Base-by-base conservation (phyloP, 2,329 filamentous ascomycete genomes). In the Diaporthe caulivora region DNA sequence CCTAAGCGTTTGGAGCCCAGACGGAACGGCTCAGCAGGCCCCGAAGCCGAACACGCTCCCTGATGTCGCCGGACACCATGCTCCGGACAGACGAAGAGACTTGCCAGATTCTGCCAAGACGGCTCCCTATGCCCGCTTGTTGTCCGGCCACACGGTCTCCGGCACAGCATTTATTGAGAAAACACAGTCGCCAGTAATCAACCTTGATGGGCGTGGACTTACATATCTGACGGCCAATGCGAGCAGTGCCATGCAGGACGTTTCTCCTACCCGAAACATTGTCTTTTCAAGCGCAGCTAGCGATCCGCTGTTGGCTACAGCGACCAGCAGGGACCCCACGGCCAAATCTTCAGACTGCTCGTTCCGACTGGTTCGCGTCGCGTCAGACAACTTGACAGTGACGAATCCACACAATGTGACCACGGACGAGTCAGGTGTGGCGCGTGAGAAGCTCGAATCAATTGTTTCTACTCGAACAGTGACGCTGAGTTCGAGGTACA, bases 1-100 rank as follows among this genome's bases (percentile, higher is more conserved):
- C 13, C 80, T 89, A 65, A 85, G 81, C 72, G 82, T 88, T 71
- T 89, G 85, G 78, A 83, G 81, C 72, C 79, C 79, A 55, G 81
- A 81, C 68, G 83, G 83, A 49, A 79, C 80, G 42, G 77, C 72
- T 55, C 47, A 60, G 15, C 67, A 69, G 55, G 54, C 29, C 26
- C 42, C 62, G 26, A 53, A 47, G 26, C 53, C 65, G 31, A 34
- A 15, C 24, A 55, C 31, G 21, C 40, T 60, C 18, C 37, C 53
- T 29, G 29, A 18, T 18, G 55, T 47, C 10, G n/a, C 29, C 29
- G 60, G 24, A 26, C 21, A n/a, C 26, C 24, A 72, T 34, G 6
- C 44, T 31, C 17, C 53, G 9, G 44, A 24, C 18, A 60, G 53
- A 49, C 21, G 42, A 24, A 44, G 37, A 11, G 21, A n/a, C 29